Evolutionary conservation across 2,329 filamentous ascomycete species (phyloP).

Genomic region (Spiromastix sp.): DNA sequence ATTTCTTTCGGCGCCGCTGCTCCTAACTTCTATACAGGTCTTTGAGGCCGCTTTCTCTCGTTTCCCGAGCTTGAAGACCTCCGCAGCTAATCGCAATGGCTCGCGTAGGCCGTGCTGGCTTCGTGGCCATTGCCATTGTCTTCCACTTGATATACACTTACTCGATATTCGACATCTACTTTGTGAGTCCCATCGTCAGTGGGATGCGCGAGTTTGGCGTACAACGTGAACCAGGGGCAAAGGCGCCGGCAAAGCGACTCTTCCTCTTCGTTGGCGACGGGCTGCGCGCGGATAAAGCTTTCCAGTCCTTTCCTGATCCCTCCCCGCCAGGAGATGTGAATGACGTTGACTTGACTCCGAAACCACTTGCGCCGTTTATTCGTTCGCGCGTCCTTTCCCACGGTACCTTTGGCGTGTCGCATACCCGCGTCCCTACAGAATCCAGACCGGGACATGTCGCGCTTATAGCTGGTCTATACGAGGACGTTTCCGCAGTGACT

Average conservation of each 20-base stretch:
- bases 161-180: constrained; percentile 98
- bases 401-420: constrained; percentile 93
- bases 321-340: constrained; percentile 47
- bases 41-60: constrained; percentile 15
- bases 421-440: constrained; percentile 93
- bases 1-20: too few species aligned
- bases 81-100: constrained; percentile 25
- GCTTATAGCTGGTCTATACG: constrained; percentile 89
- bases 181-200: constrained; percentile 91
- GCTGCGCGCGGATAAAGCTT: constrained; percentile 92
- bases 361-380: constrained; percentile 80
- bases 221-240: constrained; percentile 46
- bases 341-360: constrained; percentile 56
- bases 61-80: constrained; percentile 6
- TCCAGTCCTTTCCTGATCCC: constrained; percentile 85
- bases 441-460: constrained; percentile 94
- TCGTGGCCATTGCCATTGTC: constrained; percentile 75
- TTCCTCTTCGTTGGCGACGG: constrained; percentile 97
- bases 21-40: too few species aligned
- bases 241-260: constrained; percentile 77
- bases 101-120: constrained; percentile 61
- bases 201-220: constrained; percentile 80
- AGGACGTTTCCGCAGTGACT: constrained; percentile 93
- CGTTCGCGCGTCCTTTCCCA: constrained; percentile 79
- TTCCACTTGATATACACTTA: constrained; percentile 92